Base-by-base conservation (phyloP, 257 asterid genomes). In the Leptodermis oblonga region DNA sequence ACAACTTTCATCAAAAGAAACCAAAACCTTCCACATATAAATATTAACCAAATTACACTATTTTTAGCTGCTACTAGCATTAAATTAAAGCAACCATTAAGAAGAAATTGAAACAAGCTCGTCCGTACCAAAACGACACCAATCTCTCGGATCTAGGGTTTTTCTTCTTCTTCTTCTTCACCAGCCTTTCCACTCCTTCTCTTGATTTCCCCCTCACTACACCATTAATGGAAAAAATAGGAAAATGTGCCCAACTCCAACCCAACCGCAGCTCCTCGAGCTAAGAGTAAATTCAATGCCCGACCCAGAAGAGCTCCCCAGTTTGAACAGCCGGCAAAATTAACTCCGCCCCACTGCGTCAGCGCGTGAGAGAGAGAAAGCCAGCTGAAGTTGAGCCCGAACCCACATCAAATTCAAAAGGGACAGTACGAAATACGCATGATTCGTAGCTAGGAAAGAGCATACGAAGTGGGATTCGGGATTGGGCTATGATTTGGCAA, bases 111-210 rank as follows among this genome's bases (percentile, higher is more conserved):
- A 45, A 15, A n/a, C 7, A 59, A 45, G n/a, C 58, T 22, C 28
- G n/a, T 68, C 58, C 68, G 37, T 58, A 74, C 73, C 78, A 37
- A 25, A 26, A 60, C 28, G 17, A 28, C 43, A 46, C 51, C 72
- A 67, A 23, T 17, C 31, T 46, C 42, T 26, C 45, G 73, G 78
- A 74, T 74, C 78, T 74, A 73, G 46, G 77, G 71, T 43, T 73
- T 30, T 46, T 31, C 36, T 59, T 30, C n/a, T 48, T 34, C 60
- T 49, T 15, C 51, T 65, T 11, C 39, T 17, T 22, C 34, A 26
- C 43, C 30, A 56, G 31, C 22, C 12, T n/a, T 55, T 20, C 56
- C 48, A 62, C 54, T 22, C 11, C 55, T 52, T 18, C 55, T 22
- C 37, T 30, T 5, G 8, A 4, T 34, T 48, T 18, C 36, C 65